phyloP scores from a whole-genome alignment of 2,329 filamentous ascomycete species.

The Fusarium domesticum region DNA sequence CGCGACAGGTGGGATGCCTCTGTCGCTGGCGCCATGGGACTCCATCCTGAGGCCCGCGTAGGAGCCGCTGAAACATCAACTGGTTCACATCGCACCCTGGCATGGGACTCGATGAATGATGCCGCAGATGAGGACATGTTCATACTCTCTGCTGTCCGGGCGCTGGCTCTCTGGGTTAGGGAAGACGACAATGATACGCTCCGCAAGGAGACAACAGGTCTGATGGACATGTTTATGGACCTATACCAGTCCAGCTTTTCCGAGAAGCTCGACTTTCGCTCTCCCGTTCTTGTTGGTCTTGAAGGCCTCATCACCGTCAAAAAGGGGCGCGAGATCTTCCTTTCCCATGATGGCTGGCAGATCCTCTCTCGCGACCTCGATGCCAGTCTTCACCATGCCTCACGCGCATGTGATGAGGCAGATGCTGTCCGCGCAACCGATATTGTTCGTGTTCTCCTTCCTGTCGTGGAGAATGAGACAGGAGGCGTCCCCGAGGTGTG shows the following conservation, averaged over 20 bases:
- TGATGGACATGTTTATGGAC: slow-evolving; percentile 63
- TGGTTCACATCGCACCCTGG: slow-evolving; percentile 47
- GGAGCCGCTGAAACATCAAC: slow-evolving; percentile 42
- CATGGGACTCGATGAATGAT: slow-evolving; percentile 56
- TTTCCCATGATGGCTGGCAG: slow-evolving; percentile 53
- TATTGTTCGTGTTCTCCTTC: slow-evolving; percentile 54
- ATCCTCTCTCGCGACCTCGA: slow-evolving; percentile 50
- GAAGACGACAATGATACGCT: slow-evolving; percentile 63
- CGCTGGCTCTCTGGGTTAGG: slow-evolving; percentile 63
- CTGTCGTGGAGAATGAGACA: slow-evolving; percentile 47
- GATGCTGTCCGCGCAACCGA: slow-evolving; percentile 49
- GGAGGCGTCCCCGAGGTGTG: slow-evolving; percentile 50
- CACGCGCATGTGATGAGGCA: slow-evolving; percentile 23
- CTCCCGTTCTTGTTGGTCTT: slow-evolving; percentile 56
- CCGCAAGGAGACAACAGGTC: slow-evolving; percentile 53
- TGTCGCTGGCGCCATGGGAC: slow-evolving; percentile 58
- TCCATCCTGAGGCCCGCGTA: slow-evolving; percentile 55
- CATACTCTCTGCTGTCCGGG: slow-evolving; percentile 55
- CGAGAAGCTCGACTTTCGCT: slow-evolving; percentile 50
- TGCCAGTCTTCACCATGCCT: slow-evolving; percentile 38
- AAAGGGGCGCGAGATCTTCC: slow-evolving; percentile 47
- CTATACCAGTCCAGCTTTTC: slow-evolving; percentile 48
- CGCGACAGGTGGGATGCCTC: slow-evolving; percentile 68
- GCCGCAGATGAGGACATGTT: slow-evolving; percentile 54
- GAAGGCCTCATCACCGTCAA: slow-evolving; percentile 54